Evolutionary conservation across 805 yeast species (phyloP), one percentile per base, ranked within the genome.

Genomic region (Metschnikowia peoriensis): DNA sequence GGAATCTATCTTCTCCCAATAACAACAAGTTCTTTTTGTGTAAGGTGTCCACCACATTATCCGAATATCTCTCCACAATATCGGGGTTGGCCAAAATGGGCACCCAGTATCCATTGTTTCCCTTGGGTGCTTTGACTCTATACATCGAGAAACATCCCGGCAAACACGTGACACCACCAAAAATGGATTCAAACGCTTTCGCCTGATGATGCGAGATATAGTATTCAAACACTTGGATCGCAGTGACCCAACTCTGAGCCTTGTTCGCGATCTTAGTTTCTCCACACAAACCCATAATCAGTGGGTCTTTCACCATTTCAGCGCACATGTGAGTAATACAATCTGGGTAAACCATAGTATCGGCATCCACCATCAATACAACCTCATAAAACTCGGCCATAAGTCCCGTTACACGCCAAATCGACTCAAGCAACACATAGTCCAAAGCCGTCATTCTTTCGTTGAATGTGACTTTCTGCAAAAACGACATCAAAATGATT

Each of bases 71-170:
- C 69, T 89, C 97, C 35, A 91, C 97, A 64, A 91, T 88, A 70
- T 91, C 97, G 0, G 97, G 96, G 66, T 90, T 92, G 14, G 96
- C 89, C 61, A 91, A 75, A 52, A 91, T 87, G 7, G 97, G 97
- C 37, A 92, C 97, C 97, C 97, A 91, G 67, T 79, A 86, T 0
- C 79, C 79, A 51, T 73, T 71, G 35, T 65, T 52, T n/a, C 92
- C 91, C 70, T 89, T 90, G 27, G 97, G 97, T 0, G 96, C 77
- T 69, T 91, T 91, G 66, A 91, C 88, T 61, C 97, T 80, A 66
- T 92, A 91, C 84, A 91, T 86, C 55, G 89, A 86, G 77, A 91
- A 91, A 76, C 97, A 91, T 39, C 97, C 97, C 0, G 97, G 97
- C 55, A 91, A 78, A 79, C 97, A 91, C 0, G 97, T 91, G 14